phyloP scores from a whole-genome alignment of 805 yeast species.

The Ogataea wickerhamii region DNA sequence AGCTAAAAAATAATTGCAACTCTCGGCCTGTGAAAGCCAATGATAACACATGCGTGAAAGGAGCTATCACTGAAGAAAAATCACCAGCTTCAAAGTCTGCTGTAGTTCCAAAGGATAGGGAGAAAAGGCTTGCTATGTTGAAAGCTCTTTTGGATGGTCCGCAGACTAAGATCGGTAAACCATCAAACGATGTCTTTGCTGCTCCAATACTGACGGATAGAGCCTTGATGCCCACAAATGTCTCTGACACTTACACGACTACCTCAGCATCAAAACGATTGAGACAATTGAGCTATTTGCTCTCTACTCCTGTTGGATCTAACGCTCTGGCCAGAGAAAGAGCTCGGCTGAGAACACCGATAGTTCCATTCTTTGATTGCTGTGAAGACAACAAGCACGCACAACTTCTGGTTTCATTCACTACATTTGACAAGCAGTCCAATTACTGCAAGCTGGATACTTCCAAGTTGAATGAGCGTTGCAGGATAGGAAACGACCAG shows the following conservation, averaged over 20 bases:
- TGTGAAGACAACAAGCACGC: conserved; percentile 44
- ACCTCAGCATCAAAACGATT: conserved; percentile 26
- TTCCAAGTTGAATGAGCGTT: conserved; percentile 23
- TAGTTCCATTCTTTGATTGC: conserved; percentile 45
- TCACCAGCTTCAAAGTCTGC: not conserved
- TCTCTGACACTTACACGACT: conserved; percentile 27
- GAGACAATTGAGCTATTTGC: conserved; percentile 24
- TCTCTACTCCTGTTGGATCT: conserved; percentile 35
- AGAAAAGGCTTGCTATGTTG: conserved; percentile 16
- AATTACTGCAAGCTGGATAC: conserved; percentile 29
- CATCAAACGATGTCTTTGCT: conserved; percentile 23
- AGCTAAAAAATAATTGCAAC: conserved; percentile 9
- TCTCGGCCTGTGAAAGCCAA: not conserved
- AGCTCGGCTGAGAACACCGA: conserved; percentile 35
- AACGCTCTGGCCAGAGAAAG: conserved; percentile 38
- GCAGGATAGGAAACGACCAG: conserved; percentile 7
- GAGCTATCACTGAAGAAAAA: not conserved
- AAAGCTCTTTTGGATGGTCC: conserved; percentile 23
- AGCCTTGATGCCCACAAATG: conserved; percentile 20
- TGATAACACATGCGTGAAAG: not conserved
- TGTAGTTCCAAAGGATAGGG: conserved; percentile 20
- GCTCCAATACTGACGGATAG: conserved; percentile 16
- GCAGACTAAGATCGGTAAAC: conserved; percentile 6
- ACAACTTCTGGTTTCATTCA: conserved; percentile 20
- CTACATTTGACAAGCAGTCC: conserved; percentile 23